Evolutionary conservation across 148 eudicot species (phyloP).

Genomic region (Chenopodium berlandieri): DNA sequence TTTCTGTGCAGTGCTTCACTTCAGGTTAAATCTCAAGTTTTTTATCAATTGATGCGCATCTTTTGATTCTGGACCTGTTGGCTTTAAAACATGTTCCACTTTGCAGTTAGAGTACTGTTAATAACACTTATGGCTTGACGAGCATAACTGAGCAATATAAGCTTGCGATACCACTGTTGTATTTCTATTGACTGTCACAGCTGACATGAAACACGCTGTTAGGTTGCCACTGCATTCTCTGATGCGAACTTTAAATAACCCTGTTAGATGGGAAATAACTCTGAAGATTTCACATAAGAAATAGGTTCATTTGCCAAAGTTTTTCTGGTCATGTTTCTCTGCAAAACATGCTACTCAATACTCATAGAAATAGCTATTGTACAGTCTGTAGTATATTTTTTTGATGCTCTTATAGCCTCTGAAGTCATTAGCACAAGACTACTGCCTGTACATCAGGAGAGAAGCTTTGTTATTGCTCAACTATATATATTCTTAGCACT

Average conservation of each 20-base stretch:
- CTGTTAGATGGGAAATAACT: not conserved
- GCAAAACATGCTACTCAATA: not conserved
- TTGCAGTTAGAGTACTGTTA: not conserved
- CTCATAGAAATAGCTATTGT: not conserved
- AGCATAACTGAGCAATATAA: not conserved
- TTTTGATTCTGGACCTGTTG: not conserved
- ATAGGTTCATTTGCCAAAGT: not conserved
- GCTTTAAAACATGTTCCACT: not conserved
- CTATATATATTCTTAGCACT: not conserved
- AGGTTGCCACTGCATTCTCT: not conserved
- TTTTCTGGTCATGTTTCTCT: not conserved
- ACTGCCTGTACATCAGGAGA: not conserved
- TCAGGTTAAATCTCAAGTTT: constrained; percentile 53
- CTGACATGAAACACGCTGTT: not conserved
- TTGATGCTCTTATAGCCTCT: not conserved
- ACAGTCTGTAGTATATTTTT: not conserved
- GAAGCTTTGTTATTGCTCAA: not conserved
- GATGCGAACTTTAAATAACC: not conserved
- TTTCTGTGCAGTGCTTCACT: constrained; percentile 98
- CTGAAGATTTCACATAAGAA: not conserved
- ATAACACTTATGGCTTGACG: not conserved
- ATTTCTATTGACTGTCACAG: not conserved
- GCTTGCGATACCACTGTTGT: not conserved
- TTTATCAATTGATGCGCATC: not conserved
- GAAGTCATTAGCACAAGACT: not conserved